Base-by-base conservation (phyloP, 2,329 filamentous ascomycete species). In the Aspergillus pseudoterreus region DNA sequence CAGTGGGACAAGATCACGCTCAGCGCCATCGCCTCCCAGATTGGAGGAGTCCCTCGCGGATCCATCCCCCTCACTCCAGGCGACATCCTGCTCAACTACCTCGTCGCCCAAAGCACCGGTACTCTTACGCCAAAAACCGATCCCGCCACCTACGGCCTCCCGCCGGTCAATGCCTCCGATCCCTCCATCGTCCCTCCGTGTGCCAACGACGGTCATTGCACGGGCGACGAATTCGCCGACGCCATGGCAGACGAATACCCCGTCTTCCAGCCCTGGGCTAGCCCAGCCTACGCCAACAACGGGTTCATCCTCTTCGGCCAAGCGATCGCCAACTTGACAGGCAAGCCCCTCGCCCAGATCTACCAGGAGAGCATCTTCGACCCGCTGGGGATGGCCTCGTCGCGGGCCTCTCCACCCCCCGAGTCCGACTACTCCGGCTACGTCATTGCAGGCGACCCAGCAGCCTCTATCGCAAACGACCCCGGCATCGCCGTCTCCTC, bases 1-100 rank as follows among this genome's bases (percentile, higher is more conserved):
- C 61, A 71, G 39, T 81, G 78, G 78, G 70, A 78, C 33, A 71
- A 76, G 9, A 64, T 81, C 30, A 80, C 77, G 0, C 62, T 79
- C 4, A 69, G 68, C 4, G 68, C 75, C 17, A 61, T 81, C 8
- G 74, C 75, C 1, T 71, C 67, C 2, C 78, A 80, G 39, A 65
- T 79, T 10, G 71, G 71, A 14, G 78, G 78, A 0, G 61, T 79
- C 43, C 58, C 65, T 15, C 21, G 66, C 61, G 0, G 47, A 14
- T 11, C 39, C 5, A 19, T 42, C 17, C 39, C 39, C 39, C 8
- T 19, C 19, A 19, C 39, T 11, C 39, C 39, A 14, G 39, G 39
- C 19, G 39, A 42, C 39, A 42, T 45, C 3, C 24, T 47, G 12
- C 14, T 19, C 8, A 4, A 21, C 32, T 45, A 38, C 6, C 21